Base-by-base conservation (phyloP, 2,329 filamentous ascomycete genomes). In the Exophiala sp. region DNA sequence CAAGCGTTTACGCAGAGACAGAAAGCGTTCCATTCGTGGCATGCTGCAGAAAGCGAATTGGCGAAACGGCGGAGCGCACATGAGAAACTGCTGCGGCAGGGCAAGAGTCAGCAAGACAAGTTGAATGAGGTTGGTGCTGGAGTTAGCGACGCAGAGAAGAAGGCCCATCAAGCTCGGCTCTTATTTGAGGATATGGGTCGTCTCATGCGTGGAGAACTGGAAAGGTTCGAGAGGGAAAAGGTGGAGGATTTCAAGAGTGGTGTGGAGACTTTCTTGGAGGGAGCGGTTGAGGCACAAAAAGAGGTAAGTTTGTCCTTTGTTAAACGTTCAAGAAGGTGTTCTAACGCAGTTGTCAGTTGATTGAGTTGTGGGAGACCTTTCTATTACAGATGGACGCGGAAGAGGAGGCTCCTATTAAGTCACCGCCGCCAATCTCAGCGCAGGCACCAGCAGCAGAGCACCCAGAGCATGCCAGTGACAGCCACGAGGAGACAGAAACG, bases 201-300 rank as follows among this genome's bases (percentile, higher is more conserved):
- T 10, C 75, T 96, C 67, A 94, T 99, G 91, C 84, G 90, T 56
- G 80, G 80, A 34, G 94, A 99, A 71, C 78, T 99, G 62, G 94
- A 97, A 65, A 81, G 91, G 14, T 99, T 99, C 66, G 94, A 99
- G 75, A 83, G 83, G 65, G 94, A 99, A 73, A 99, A 99, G 77
- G 94, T 99, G 2, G 94, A 99, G 69, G 94, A 99, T 69, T 99
- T 99, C 72, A 99, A 99, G 78, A 94, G 88, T 59, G 92, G 91
- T 0, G 91, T 99, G 1, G 94, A 99, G 76, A 99, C 94, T 1
- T 99, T 96, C 73, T 73, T 99, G 64, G 94, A 99, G 76, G 91
- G 94, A 66, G 90, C 94, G 3, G 91, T 99, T 3, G 94, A 99
- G 73, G 94, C 92, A 51, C 94, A 99, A 75, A 99, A 99, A 74